phyloP scores from a whole-genome alignment of 1,284 basidiomycete species.

The Psilocybe mexicana region DNA sequence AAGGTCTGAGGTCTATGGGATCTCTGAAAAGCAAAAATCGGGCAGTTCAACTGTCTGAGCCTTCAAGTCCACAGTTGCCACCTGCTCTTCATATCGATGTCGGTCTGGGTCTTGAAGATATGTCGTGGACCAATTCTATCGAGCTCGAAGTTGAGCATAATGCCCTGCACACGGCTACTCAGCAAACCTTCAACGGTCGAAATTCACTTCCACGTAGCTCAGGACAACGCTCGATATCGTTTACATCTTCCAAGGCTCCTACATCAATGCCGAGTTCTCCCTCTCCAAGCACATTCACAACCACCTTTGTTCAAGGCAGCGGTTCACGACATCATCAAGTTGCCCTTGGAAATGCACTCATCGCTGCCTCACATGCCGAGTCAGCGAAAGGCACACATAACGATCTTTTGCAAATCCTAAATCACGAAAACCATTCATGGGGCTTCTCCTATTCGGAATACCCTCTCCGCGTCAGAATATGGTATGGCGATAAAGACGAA shows the following conservation, averaged over 20 bases:
- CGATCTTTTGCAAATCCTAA: conserved; percentile 89
- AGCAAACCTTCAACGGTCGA: conserved; percentile 18
- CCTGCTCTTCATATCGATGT: conserved; percentile 52
- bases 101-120: conserved; percentile 59
- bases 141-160: conserved; percentile 25
- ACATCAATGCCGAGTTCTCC: conserved; percentile 52
- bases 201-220: conserved; percentile 31
- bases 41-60: conserved; percentile 35
- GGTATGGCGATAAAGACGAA: conserved; percentile 94
- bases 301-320: conserved; percentile 37
- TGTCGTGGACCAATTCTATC: conserved; percentile 49
- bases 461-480: conserved; percentile 79
- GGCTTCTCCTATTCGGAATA: conserved; percentile 82
- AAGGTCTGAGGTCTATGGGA: conserved; percentile 76
- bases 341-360: conserved; percentile 80
- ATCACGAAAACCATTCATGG: conserved; percentile 83
- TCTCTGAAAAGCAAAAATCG: conserved; percentile 65
- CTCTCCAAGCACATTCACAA: conserved; percentile 43
- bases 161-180: conserved; percentile 26
- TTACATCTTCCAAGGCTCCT: conserved; percentile 45
- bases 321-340: conserved; percentile 55
- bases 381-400: conserved; percentile 88
- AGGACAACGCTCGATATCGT: conserved; percentile 68
- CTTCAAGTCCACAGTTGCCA: conserved; percentile 52
- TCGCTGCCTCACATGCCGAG: conserved; percentile 94